phyloP scores from a whole-genome alignment of 805 yeast genomes.

The Pichia cabralensis region DNA sequence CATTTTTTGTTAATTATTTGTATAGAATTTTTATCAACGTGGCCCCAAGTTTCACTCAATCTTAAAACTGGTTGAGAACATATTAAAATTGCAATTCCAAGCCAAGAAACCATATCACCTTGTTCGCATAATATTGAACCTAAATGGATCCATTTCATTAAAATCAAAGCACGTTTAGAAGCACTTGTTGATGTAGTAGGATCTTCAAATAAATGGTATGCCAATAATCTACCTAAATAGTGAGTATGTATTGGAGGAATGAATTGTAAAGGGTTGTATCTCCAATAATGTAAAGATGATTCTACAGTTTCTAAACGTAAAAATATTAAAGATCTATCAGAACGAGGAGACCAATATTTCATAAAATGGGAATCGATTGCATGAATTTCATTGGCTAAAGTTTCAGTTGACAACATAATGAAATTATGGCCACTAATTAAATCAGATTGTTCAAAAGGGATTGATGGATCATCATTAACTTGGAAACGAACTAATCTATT shows the following conservation, averaged over 20 bases:
- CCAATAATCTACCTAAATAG: conserved; percentile 61
- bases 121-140: conserved; percentile 67
- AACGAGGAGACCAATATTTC: conserved; percentile 65
- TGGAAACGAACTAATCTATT: conserved; percentile 1
- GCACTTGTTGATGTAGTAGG: conserved; percentile 22
- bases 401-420: conserved; percentile 38
- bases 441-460: background rate
- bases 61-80: conserved; percentile 79
- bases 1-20: conserved; percentile 66
- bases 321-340: conserved; percentile 56
- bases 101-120: conserved; percentile 94
- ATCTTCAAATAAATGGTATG: conserved; percentile 59
- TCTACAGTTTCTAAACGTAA: conserved; percentile 42
- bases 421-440: conserved; percentile 32
- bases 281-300: conserved; percentile 35
- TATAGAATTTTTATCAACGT: conserved; percentile 49
- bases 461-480: background rate
- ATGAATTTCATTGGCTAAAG: conserved; percentile 55
- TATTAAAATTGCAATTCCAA: conserved; percentile 75
- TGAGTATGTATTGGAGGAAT: conserved; percentile 59
- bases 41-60: conserved; percentile 63
- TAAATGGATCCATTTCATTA: conserved; percentile 77
- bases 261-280: conserved; percentile 68
- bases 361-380: conserved; percentile 58
- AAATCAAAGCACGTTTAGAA: conserved; percentile 48